A percentile compares a stretch with the other conserved stretches of the same genome.
These are phyloP conservation scores for Cyclaneusma minus DNA, from an alignment of 2,329 filamentous ascomycete species.

Conservation along the genomic window DNA sequence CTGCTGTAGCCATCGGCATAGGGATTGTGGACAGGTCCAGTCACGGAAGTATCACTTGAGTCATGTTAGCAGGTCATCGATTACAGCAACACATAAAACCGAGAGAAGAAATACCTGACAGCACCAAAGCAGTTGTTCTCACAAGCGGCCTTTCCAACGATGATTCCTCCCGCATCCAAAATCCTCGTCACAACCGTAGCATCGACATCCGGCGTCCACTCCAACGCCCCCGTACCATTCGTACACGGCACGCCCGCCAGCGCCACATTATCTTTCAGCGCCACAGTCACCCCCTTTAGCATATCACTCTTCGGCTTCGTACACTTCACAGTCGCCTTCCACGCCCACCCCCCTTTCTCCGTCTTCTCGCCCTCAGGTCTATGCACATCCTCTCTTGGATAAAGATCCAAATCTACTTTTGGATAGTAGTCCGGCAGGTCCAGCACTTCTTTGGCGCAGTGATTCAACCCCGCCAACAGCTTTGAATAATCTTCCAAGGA, in stretches of 20 bases:
- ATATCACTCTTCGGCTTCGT: constrained; percentile 3
- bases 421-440: constrained; percentile 9
- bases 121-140: constrained; percentile 14
- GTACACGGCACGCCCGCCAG: constrained; percentile 10
- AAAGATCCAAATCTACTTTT: constrained; percentile 7
- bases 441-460: constrained; percentile 11
- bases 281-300: constrained; percentile 9
- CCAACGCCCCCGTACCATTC: constrained; percentile 11
- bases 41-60: constrained; percentile 9
- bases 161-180: constrained; percentile 10
- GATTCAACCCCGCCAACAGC: constrained; percentile 10
- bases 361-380: constrained; percentile 7
- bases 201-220: constrained; percentile 11
- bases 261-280: constrained; percentile 13
- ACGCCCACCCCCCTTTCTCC: constrained; percentile 11
- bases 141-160: constrained; percentile 12
- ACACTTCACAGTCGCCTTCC: constrained; percentile 2
- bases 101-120: constrained; percentile 11
- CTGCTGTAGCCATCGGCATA: constrained; percentile 27
- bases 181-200: constrained; percentile 11
- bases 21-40: constrained; percentile 24
- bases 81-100: too few species aligned
- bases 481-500: constrained; percentile 8
- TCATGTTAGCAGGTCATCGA: constrained; percentile 1
- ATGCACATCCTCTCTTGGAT: constrained; percentile 11